phyloP scores from a whole-genome alignment of 2,329 filamentous ascomycete species.

The Ophiosphaerella herpotricha region DNA sequence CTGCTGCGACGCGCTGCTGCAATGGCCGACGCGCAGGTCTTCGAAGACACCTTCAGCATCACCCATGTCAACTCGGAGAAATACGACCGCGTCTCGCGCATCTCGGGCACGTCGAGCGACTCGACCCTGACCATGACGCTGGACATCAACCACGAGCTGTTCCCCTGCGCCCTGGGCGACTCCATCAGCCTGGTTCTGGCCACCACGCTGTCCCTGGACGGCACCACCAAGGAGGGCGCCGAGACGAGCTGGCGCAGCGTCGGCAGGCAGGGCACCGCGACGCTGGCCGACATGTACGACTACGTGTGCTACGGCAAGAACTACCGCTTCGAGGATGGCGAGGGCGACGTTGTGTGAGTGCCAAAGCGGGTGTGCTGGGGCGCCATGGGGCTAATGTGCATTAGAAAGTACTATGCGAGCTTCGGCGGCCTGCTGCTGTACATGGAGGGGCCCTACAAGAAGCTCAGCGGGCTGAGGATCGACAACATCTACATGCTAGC shows the following conservation, averaged over 20 bases:
- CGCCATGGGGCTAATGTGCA: slow-evolving; percentile 24
- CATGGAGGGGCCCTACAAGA: slow-evolving; percentile 93
- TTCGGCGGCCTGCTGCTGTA: slow-evolving; percentile 92
- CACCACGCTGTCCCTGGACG: slow-evolving; percentile 84
- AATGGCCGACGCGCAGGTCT: slow-evolving; percentile 86
- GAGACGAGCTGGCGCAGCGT: slow-evolving; percentile 67
- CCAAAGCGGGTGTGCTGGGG: slow-evolving; percentile 2
- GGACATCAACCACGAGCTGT: slow-evolving; percentile 93
- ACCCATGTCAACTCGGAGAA: slow-evolving; percentile 80
- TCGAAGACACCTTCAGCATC: slow-evolving; percentile 89
- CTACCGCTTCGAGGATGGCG: slow-evolving; percentile 83
- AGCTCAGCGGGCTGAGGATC: slow-evolving; percentile 86
- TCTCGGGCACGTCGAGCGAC: slow-evolving; percentile 77
- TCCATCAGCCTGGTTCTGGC: slow-evolving; percentile 80
- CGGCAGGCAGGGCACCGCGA: slow-evolving; percentile 57
- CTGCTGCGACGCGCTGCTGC: background rate
- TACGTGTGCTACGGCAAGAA: slow-evolving; percentile 90
- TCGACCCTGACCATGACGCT: slow-evolving; percentile 79
- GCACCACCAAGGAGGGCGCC: slow-evolving; percentile 61
- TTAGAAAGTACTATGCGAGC: slow-evolving; percentile 88
- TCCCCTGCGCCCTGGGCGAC: slow-evolving; percentile 75
- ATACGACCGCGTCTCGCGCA: slow-evolving; percentile 92
- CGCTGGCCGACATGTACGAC: slow-evolving; percentile 77
- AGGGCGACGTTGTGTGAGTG: slow-evolving; percentile 83
- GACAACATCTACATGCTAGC: slow-evolving; percentile 92